Evolutionary conservation across 2,329 filamentous ascomycete species (phyloP).

Genomic region (Trichoderma citrinoviride): DNA sequence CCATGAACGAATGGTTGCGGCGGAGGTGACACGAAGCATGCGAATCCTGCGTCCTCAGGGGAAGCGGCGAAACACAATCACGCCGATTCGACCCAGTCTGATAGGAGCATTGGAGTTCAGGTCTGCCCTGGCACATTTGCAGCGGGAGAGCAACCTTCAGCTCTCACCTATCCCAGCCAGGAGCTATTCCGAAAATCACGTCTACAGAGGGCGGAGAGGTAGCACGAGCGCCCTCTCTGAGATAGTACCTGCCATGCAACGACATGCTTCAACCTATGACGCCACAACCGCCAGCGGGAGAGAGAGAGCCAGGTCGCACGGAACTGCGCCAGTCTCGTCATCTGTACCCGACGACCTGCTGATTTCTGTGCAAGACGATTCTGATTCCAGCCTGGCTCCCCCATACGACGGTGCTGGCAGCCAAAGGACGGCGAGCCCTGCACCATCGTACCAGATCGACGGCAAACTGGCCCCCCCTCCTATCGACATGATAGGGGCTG

Average conservation of each 20-base stretch:
- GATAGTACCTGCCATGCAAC: conserved; percentile 21
- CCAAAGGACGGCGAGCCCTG: conserved; percentile 31
- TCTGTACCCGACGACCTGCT: conserved; percentile 4
- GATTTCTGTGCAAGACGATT: background rate
- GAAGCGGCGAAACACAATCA: conserved; percentile 67
- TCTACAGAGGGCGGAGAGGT: conserved; percentile 30
- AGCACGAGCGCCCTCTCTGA: conserved; percentile 31
- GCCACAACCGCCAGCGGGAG: conserved; percentile 14
- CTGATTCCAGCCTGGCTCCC: conserved; percentile 2
- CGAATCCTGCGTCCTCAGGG: conserved; percentile 67
- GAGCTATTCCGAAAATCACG: conserved; percentile 45
- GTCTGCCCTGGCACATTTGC: conserved; percentile 81
- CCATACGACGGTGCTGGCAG: conserved; percentile 19
- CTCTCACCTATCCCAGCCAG: conserved; percentile 66
- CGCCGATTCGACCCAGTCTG: conserved; percentile 85
- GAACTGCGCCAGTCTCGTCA: conserved; percentile 12
- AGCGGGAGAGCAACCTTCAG: conserved; percentile 74
- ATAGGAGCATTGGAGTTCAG: conserved; percentile 93
- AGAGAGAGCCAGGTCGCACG: conserved; percentile 26
- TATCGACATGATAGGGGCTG: conserved; percentile 26
- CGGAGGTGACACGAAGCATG: conserved; percentile 92
- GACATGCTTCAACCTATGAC: conserved; percentile 4
- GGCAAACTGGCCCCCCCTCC: conserved; percentile 45
- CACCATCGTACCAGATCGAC: conserved; percentile 37
- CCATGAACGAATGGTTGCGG: conserved; percentile 64